phyloP scores from a whole-genome alignment of 176 grass and related monocot genomes.

The Aechmea fasciata region DNA sequence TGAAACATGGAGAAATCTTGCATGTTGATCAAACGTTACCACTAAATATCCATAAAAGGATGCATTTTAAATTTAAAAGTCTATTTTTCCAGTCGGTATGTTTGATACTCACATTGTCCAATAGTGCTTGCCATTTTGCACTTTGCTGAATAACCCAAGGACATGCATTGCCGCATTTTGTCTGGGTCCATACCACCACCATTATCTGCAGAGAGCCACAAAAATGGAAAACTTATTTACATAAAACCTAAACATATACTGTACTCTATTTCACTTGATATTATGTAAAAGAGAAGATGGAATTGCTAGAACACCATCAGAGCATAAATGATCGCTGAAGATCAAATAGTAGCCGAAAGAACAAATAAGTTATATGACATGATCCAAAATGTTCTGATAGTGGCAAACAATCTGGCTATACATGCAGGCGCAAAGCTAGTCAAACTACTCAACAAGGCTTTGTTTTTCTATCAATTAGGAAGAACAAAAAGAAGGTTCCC shows the following conservation, averaged over 20 bases:
- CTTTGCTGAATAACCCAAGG: conserved; percentile 90
- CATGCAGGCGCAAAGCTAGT: background rate
- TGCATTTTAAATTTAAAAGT: background rate
- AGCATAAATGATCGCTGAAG: background rate
- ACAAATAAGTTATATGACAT: too few species aligned
- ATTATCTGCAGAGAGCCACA: conserved; percentile 42
- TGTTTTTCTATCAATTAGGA: background rate
- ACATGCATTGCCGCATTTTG: conserved; percentile 99
- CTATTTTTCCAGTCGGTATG: background rate
- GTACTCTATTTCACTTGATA: background rate
- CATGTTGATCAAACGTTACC: background rate
- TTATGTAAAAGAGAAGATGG: background rate
- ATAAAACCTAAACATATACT: background rate
- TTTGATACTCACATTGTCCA: conserved; percentile 73
- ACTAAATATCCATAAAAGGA: background rate
- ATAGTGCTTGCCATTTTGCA: conserved; percentile 80
- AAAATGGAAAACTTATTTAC: background rate
- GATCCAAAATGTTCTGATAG: too few species aligned
- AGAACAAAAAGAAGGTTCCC: conserved; percentile 7
- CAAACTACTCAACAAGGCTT: background rate
- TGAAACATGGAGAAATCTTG: conserved; percentile 20
- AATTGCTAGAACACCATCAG: background rate
- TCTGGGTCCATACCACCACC: conserved; percentile 92
- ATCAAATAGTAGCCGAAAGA: background rate
- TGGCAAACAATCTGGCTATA: too few species aligned